Conservation (phyloP, 345 rosid genomes). For the Hibiscus syriacus region DNA sequence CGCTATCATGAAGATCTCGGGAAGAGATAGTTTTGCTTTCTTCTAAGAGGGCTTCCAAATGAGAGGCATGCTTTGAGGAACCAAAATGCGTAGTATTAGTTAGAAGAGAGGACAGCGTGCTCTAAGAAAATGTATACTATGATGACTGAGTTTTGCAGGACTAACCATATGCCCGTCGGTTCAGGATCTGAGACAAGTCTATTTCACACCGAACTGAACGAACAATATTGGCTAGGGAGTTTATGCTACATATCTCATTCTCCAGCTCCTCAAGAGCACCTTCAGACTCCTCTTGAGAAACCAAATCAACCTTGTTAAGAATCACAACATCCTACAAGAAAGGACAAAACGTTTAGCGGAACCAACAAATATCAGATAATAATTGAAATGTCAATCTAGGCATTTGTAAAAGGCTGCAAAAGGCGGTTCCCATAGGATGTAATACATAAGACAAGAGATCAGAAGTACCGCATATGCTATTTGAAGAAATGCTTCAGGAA, state of each 20-base stretch:
- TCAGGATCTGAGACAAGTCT: slow-evolving; percentile 61
- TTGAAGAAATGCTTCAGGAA: slow-evolving; percentile 88
- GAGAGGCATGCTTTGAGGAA: slow-evolving; percentile 37
- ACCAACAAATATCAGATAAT: not conserved
- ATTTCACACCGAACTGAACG: slow-evolving; percentile 70
- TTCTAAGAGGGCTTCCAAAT: slow-evolving; percentile 58
- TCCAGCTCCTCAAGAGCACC: slow-evolving; percentile 57
- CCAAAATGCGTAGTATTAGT: slow-evolving; percentile 12
- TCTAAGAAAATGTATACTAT: not conserved
- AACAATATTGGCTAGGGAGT: slow-evolving; percentile 69
- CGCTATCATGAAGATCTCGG: slow-evolving; percentile 61
- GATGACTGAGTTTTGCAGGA: slow-evolving; percentile 12
- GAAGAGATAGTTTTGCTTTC: slow-evolving; percentile 56
- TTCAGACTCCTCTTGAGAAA: slow-evolving; percentile 41
- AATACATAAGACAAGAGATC: not conserved
- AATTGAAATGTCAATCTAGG: not conserved
- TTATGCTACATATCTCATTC: slow-evolving; percentile 66
- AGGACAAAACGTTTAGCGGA: slow-evolving; percentile 1
- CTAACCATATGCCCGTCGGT: slow-evolving; percentile 82
- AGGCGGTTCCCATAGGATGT: not conserved
- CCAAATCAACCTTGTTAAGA: slow-evolving; percentile 92
- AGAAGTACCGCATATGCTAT: slow-evolving; percentile 82
- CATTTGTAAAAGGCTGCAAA: not conserved
- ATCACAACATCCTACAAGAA: slow-evolving; percentile 70
- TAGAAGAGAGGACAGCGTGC: slow-evolving; percentile 8